Evolutionary conservation across 2,329 filamentous ascomycete genomes (phyloP), one percentile per base, ranked within the genome.

Genomic region (Cladosporium oxysporum): DNA sequence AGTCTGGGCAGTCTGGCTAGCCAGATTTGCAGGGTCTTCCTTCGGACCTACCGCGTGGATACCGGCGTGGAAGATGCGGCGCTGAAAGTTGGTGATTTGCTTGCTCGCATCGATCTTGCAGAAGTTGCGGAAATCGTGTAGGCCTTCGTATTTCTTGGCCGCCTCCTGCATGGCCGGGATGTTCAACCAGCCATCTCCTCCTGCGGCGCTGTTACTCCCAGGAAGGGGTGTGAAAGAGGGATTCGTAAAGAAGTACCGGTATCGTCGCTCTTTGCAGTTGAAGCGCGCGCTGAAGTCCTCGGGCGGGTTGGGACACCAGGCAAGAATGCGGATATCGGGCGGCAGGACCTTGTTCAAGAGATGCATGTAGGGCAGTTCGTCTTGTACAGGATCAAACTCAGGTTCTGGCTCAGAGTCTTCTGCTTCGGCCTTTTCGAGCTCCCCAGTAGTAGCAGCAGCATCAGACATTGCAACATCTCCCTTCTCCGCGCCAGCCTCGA

Each of bases 231-330:
- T 82, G 75, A 92, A 97, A 1, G 91, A 91, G 0, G 95, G 95
- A 76, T 97, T 92, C 0, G 95, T 98, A 82, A 99, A 99, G 83
- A 97, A 98, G 80, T 99, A 99, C 66, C 92, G 89, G 81, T 99
- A 99, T 70, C 91, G 90, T 26, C 95, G 86, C 79, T 97, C 93
- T 68, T 90, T 88, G 79, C 95, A 99, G 63, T 91, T 93, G 83
- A 97, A 97, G 49, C 95, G 89, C 5, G 95, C 95, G 37, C 91
- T 93, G 78, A 99, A 99, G 68, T 87, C 86, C 10, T 85, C 79
- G 0, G 93, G 92, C 18, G 91, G 91, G 33, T 87, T 83, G 0
- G 94, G 92, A 76, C 93, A 97, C 95, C 95, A 99, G 3, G 95
- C 95, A 41, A 98, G 85, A 66, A 97, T 83, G 67, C 92, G 88